A percentile compares a stretch with the other conserved stretches of the same genome.
phyloP scores from a whole-genome alignment of 2,329 filamentous ascomycete genomes.

The Raffaelea deltoideospora region DNA sequence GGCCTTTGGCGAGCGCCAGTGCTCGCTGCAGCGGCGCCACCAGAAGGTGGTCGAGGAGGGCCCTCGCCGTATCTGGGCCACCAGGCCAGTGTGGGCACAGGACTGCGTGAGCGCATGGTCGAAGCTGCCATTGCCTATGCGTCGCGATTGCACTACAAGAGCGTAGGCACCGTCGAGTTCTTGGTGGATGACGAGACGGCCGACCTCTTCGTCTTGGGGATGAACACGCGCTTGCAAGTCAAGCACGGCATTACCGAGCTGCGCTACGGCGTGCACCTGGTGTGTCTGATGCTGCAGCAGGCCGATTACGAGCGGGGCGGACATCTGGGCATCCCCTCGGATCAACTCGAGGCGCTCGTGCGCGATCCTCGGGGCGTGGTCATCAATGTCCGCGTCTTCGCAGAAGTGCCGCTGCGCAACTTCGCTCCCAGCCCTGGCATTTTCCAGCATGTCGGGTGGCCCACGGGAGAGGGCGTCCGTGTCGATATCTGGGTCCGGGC shows the following conservation, averaged over 20 bases:
- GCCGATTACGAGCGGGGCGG: conserved; percentile 16
- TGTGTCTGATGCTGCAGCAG: conserved; percentile 32
- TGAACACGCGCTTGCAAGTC: conserved; percentile 79
- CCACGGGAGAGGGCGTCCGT: conserved; percentile 28
- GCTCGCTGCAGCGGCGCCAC: conserved; percentile 50
- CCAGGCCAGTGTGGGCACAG: no score
- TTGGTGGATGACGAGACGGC: conserved; percentile 70
- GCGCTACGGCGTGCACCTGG: conserved; percentile 59
- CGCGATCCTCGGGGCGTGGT: not conserved
- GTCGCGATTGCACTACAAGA: no score
- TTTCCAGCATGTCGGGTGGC: conserved; percentile 41
- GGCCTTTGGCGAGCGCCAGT: conserved; percentile 50
- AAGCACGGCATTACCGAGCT: conserved; percentile 70
- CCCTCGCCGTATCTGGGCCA: conserved; percentile 43
- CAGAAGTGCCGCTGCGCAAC: conserved; percentile 38
- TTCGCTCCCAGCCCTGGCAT: conserved; percentile 45
- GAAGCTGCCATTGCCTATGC: conserved; percentile 17
- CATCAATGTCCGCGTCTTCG: conserved; percentile 23
- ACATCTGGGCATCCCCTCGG: conserved; percentile 6
- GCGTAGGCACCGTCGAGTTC: conserved; percentile 42
- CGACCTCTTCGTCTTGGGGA: conserved; percentile 68
- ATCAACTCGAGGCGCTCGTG: not conserved
- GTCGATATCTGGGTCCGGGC: conserved; percentile 50
- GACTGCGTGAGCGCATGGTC: no score
- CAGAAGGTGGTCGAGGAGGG: conserved; percentile 60